phyloP scores from a whole-genome alignment of 176 grass and related monocot species.

The Zea luxurians region DNA sequence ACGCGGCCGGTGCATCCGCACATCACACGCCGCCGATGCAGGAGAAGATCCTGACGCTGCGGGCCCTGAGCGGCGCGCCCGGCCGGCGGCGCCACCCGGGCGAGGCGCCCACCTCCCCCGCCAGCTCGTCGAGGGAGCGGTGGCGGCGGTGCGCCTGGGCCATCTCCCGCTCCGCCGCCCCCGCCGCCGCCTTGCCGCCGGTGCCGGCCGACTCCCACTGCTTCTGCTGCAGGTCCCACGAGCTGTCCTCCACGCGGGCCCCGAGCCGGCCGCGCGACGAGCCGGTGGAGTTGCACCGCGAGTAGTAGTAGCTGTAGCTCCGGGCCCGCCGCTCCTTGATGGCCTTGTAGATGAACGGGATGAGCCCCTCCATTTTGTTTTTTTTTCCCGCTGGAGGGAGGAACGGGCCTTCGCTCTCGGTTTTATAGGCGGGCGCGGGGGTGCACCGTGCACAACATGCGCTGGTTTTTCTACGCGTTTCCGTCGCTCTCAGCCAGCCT shows the following conservation, averaged over 20 bases:
- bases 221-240: conserved; percentile 18
- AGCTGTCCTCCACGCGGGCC: conserved; percentile 18
- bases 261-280: conserved; percentile 26
- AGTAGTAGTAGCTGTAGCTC: conserved; percentile 47
- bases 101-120: conserved; percentile 47
- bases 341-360: conserved; percentile 76
- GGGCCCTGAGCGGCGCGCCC: conserved; percentile 5
- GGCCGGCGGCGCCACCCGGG: conserved; percentile 20
- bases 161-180: conserved; percentile 22
- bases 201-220: neutral
- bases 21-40: conserved; percentile 60
- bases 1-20: neutral
- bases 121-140: conserved; percentile 58
- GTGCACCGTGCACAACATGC: neutral
- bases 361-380: conserved; percentile 67
- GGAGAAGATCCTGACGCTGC: conserved; percentile 60
- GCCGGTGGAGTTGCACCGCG: conserved; percentile 50
- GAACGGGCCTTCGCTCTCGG: neutral
- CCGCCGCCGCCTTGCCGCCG: neutral
- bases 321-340: conserved; percentile 66
- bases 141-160: conserved; percentile 48
- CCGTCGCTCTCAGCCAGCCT: no score
- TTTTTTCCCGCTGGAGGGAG: neutral
- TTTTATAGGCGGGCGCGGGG: conserved; percentile 9
- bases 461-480: neutral